These are phyloP conservation scores for Calycina marina DNA, from an alignment of 2,329 filamentous ascomycete genomes.

Conservation along the genomic window DNA sequence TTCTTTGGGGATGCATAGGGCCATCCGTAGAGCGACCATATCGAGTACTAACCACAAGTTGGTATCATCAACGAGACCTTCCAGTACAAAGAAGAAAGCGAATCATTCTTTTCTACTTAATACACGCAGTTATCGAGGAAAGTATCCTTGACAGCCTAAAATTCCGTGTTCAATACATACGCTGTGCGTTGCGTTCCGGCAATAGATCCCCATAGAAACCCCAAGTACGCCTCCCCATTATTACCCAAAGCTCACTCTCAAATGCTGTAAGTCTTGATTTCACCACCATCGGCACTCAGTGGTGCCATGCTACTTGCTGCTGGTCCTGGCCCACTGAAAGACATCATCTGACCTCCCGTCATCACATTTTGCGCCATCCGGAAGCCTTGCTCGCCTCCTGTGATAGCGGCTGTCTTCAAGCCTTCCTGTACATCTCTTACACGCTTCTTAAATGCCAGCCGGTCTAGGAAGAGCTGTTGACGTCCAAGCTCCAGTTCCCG, in stretches of 20 bases:
- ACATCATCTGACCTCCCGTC: constrained; percentile 29
- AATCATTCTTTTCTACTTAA: too few relatives aligned
- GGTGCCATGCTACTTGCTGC: constrained; percentile 34
- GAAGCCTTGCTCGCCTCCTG: constrained; percentile 25
- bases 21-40: too few relatives aligned
- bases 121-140: too few relatives aligned
- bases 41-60: too few relatives aligned
- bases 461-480: constrained; percentile 86
- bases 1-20: too few relatives aligned
- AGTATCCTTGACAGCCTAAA: too few relatives aligned
- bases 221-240: constrained; percentile 12
- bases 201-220: constrained; percentile 19
- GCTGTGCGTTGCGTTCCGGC: too few relatives aligned
- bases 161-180: too few relatives aligned
- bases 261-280: constrained; percentile 32
- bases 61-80: too few relatives aligned
- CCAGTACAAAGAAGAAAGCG: too few relatives aligned
- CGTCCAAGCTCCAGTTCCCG: constrained; percentile 82
- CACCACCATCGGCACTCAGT: constrained; percentile 34
- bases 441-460: constrained; percentile 76
- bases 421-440: constrained; percentile 70
- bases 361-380: constrained; percentile 23
- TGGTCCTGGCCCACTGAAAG: constrained; percentile 32
- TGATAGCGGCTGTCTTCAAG: constrained; percentile 34
- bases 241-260: constrained; percentile 11